phyloP scores from a whole-genome alignment of 805 yeast genomes.

The Wickerhamomyces sydowiorum region DNA sequence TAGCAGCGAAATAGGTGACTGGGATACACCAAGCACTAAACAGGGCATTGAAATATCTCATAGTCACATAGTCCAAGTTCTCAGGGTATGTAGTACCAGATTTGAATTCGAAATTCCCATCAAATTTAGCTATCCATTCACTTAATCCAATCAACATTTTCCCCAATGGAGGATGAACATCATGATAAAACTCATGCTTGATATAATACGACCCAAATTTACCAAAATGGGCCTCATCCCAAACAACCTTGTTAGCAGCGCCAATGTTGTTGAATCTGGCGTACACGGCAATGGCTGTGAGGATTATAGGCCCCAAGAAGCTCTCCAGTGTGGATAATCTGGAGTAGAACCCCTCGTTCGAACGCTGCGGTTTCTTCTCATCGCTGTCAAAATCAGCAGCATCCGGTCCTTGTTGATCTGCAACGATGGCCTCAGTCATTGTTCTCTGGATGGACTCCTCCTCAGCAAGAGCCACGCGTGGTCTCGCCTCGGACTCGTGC shows the following conservation, averaged over 20 bases:
- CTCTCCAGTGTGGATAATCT: conserved; percentile 8
- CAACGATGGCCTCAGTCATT: neutral
- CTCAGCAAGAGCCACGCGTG: neutral
- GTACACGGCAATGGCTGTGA: conserved; percentile 42
- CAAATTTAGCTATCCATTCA: conserved; percentile 78
- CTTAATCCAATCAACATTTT: conserved; percentile 75
- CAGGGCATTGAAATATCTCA: conserved; percentile 68
- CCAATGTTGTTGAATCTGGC: conserved; percentile 59
- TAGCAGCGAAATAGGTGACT: conserved; percentile 64
- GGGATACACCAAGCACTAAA: conserved; percentile 67
- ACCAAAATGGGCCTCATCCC: conserved; percentile 93
- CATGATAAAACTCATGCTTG: conserved; percentile 76
- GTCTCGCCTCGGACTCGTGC: conserved; percentile 1
- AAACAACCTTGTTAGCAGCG: conserved; percentile 54
- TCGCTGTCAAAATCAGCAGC: neutral
- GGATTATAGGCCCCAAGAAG: conserved; percentile 34
- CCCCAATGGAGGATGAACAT: conserved; percentile 86
- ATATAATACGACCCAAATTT: conserved; percentile 79
- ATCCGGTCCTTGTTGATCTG: neutral
- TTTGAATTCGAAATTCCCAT: conserved; percentile 69
- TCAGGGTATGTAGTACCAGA: conserved; percentile 64
- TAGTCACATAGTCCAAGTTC: conserved; percentile 49
- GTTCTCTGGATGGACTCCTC: no score
- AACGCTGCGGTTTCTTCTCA: neutral
- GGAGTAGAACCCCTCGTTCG: neutral